Percentiles rank a stretch among this genome's conserved stretches.
phyloP scores from a whole-genome alignment of 345 rosid genomes.

The Corchorus capsularis region DNA sequence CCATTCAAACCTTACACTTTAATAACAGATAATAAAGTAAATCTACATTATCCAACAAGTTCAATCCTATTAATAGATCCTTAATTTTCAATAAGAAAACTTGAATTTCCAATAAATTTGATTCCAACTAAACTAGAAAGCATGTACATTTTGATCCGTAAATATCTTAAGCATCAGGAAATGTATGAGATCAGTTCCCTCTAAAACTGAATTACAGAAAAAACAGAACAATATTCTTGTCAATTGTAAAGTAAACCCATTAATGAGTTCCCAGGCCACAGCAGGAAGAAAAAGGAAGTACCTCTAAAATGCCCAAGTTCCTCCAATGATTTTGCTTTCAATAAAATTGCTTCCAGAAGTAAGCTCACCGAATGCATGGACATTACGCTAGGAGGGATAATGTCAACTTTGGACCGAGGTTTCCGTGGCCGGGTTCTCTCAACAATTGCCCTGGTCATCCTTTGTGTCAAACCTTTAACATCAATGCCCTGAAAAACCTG shows the following conservation, averaged over 20 bases:
- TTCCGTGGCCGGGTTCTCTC: slow-evolving; percentile 62
- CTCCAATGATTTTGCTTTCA: slow-evolving; percentile 83
- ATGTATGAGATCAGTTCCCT: background rate
- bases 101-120: background rate
- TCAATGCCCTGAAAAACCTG: slow-evolving; percentile 96
- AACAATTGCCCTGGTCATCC: slow-evolving; percentile 66
- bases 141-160: background rate
- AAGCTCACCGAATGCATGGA: slow-evolving; percentile 92
- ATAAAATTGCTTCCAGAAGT: slow-evolving; percentile 85
- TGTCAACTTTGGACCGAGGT: slow-evolving; percentile 53
- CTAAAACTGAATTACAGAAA: background rate
- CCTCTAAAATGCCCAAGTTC: slow-evolving; percentile 68
- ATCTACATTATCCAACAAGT: background rate
- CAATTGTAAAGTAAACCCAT: background rate
- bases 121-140: background rate
- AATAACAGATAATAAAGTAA: slow-evolving; percentile 4
- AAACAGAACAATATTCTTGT: background rate
- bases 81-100: background rate
- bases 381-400: slow-evolving; percentile 52
- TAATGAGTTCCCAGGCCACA: background rate
- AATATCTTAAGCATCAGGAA: background rate
- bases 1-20: background rate
- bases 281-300: slow-evolving; percentile 24
- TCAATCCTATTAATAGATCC: background rate
- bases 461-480: slow-evolving; percentile 56